Base-by-base conservation (phyloP, 2,329 filamentous ascomycete species). In the Byssothecium circinans region DNA sequence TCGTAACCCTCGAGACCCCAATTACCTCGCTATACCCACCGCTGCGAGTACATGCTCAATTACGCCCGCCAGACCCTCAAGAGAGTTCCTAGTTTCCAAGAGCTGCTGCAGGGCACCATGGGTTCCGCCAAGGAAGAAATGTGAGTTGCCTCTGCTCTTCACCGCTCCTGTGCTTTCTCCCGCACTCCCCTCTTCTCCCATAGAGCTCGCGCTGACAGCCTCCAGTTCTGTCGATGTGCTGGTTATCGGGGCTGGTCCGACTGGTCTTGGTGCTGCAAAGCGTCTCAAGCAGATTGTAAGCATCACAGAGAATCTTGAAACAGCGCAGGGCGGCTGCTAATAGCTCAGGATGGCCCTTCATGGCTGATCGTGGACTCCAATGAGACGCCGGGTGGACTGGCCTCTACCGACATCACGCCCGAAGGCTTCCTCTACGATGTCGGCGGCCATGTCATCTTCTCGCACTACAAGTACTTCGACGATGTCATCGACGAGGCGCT, bases 391-490 rank as follows among this genome's bases (percentile, higher is more conserved):
- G 94, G 94, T 74, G 94, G 94, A 80, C 86, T 99, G 66, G 94
- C 94, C 61, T 91, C 91, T 43, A 99, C 94, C 52, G 94, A 99
- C 74, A 82, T 89, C 63, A 97, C 94, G 33, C 88, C 89, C 46
- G 94, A 99, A 77, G 94, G 92, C 73, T 97, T 97, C 47, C 84
- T 99, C 66, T 99, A 96, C 83, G 94, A 99, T 77, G 94, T 99
- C 65, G 91, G 91, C 72, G 91, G 91, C 65, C 91, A 96, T 77
- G 91, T 96, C 77, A 96, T 96, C 78, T 96, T 96, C 83, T 96
- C 91, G 64, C 91, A 96, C 84, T 99, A 99, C 87, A 96, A 96
- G 80, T 99, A 99, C 85, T 99, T 99, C 74, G 94, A 99, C 78
- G 94, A 99, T 81, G 95, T 89, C 80, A 87, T 99, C 71, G 84